Evolutionary conservation across 345 rosid species (phyloP).

Genomic region (Euclidium syriacum): DNA sequence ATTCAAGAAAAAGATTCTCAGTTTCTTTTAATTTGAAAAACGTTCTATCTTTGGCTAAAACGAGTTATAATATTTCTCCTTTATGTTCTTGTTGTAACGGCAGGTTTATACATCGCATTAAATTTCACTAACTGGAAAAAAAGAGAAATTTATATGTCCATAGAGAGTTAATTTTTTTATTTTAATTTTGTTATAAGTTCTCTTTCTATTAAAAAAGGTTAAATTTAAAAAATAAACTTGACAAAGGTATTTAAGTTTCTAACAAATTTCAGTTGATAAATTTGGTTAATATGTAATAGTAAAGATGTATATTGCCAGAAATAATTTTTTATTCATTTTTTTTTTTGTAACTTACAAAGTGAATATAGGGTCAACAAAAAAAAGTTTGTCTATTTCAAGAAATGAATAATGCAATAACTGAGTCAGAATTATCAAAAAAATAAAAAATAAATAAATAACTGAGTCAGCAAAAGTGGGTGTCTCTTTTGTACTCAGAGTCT

Average conservation of each 20-base stretch:
- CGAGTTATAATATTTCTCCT: neutral
- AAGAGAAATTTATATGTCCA: neutral
- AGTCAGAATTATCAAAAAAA: too few relatives aligned
- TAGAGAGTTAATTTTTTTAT: too few relatives aligned
- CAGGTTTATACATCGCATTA: neutral
- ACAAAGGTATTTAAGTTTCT: too few relatives aligned
- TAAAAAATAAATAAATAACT: too few relatives aligned
- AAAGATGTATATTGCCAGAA: too few relatives aligned
- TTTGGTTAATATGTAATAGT: too few relatives aligned
- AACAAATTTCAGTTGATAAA: too few relatives aligned
- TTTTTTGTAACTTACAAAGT: too few relatives aligned
- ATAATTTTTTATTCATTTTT: too few relatives aligned
- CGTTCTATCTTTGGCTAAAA: neutral
- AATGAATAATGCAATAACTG: neutral
- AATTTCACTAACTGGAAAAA: neutral
- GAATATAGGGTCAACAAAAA: neutral
- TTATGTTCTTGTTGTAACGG: constrained; percentile 5
- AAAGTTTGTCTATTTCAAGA: neutral
- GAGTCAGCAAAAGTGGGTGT: neutral
- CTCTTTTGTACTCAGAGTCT: neutral
- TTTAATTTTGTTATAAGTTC: too few relatives aligned
- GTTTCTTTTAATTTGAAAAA: neutral
- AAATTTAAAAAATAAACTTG: too few relatives aligned
- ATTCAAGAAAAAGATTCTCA: neutral
- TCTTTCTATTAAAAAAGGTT: too few relatives aligned